A percentile compares a stretch with the other conserved stretches of the same genome.
phyloP scores from a whole-genome alignment of 2,329 filamentous ascomycete species.

The Trichoderma endophyticum region DNA sequence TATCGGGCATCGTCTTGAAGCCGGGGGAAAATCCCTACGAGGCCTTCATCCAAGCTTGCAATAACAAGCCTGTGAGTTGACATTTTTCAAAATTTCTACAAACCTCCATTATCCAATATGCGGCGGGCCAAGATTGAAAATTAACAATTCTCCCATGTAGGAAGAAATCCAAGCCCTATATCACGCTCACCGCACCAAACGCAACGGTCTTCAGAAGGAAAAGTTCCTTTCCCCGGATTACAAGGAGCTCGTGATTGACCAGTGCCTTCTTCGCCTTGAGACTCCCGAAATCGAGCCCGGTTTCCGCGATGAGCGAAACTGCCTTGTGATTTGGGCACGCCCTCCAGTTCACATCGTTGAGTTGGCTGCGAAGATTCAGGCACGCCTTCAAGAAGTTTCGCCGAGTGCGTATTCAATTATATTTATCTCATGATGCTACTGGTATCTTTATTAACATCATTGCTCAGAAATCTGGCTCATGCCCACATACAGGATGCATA shows the following conservation, averaged over 20 bases:
- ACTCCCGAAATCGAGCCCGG: conserved; percentile 61
- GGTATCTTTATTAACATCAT: background rate
- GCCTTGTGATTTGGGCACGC: conserved; percentile 83
- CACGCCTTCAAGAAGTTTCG: conserved; percentile 58
- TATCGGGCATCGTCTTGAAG: conserved; percentile 49
- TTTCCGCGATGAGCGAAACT: conserved; percentile 74
- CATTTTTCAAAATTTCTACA: no score
- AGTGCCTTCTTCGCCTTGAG: conserved; percentile 68
- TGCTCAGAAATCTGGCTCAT: conserved; percentile 64
- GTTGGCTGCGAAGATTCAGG: conserved; percentile 67
- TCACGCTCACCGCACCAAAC: conserved; percentile 65
- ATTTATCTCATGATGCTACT: background rate
- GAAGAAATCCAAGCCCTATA: conserved; percentile 69
- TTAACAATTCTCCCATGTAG: conserved; percentile 37
- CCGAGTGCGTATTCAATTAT: conserved; percentile 57
- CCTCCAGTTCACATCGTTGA: conserved; percentile 69
- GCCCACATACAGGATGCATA: conserved; percentile 73
- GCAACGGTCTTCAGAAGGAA: conserved; percentile 71
- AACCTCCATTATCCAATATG: background rate
- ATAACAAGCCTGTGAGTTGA: conserved; percentile 60
- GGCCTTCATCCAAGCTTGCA: conserved; percentile 65
- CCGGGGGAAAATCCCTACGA: conserved; percentile 71
- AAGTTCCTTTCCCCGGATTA: conserved; percentile 71
- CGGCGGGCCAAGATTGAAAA: background rate
- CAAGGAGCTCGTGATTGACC: conserved; percentile 69